Base-by-base conservation (phyloP, 129 eudicot genomes). In the Escallonia herrerae region DNA sequence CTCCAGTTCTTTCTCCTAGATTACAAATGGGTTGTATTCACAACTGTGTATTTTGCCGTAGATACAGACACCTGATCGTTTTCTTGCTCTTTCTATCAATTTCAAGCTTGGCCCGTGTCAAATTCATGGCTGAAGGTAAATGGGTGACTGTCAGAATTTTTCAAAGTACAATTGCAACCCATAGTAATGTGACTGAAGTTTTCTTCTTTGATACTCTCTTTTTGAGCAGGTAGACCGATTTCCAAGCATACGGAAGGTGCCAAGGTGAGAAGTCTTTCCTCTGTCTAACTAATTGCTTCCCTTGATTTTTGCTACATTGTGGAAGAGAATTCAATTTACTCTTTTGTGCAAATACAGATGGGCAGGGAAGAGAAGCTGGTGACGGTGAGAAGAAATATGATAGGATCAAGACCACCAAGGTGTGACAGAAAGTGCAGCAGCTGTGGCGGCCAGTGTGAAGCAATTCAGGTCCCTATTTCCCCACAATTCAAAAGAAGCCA, bases 401-500 rank as follows among this genome's bases (percentile, higher is more conserved):
- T 91, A 76, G 97, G 97, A n/a, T 91, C 97, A 79, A 84, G 86
- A 66, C 97, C 97, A 57, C 96, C 96, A 71, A 87, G 83, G 71
- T 91, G 97, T 56, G 82, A 80, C 7, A 64, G 72, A 58, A 85
- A 62, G 40, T 87, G 97, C 56, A 63, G 67, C 6, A 51, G 46
- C 33, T 91, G 95, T 63, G 87, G 87, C 59, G 87, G 87, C 50
- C 90, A 77, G 47, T 91, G 97, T 72, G 86, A 64, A 15, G 95
- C 95, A 70, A 82, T 87, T 72, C 95, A 91, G 68, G 95, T 91
- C 37, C 97, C 97, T 4, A 70, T 90, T 49, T 84, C 58, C 12
- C 87, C 87, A 3, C 68, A 45, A 56, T 50, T 67, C 58, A 44
- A 40, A 45, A 49, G 43, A 15, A 53, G 60, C 37, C 57, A 43